A percentile compares a stretch with the other conserved stretches of the same genome.
These are phyloP conservation scores for Oryza punctata DNA, from an alignment of 176 grass and related monocot species.

Conservation along the genomic window DNA sequence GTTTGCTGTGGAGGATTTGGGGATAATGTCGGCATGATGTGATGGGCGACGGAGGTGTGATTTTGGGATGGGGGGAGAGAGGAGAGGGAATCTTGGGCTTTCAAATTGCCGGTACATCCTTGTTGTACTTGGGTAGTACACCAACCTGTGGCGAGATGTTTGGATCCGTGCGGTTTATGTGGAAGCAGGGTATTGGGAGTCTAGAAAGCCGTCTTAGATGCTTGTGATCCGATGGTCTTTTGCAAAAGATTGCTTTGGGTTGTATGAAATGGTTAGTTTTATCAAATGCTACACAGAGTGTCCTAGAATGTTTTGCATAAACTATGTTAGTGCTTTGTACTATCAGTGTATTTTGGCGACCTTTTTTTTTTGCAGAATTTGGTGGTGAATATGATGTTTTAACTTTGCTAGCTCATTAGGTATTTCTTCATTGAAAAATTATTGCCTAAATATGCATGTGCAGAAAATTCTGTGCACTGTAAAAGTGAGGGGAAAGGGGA, in stretches of 20 bases:
- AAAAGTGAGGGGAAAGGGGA: background rate
- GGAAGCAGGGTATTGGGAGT: slow-evolving; percentile 12
- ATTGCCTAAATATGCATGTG: background rate
- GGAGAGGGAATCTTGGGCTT: background rate
- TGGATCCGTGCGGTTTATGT: slow-evolving; percentile 29
- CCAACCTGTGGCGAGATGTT: background rate
- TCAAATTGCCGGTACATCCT: background rate
- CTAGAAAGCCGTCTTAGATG: slow-evolving; percentile 21
- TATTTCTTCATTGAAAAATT: background rate
- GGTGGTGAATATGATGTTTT: background rate
- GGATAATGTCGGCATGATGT: background rate
- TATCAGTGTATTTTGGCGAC: background rate
- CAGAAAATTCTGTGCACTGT: background rate
- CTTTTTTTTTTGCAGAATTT: background rate
- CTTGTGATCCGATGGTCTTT: slow-evolving; percentile 22
- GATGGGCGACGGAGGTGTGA: background rate
- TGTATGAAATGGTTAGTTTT: slow-evolving; percentile 21
- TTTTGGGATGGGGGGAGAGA: background rate
- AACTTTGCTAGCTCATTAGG: background rate
- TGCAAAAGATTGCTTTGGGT: background rate
- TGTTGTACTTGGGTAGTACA: slow-evolving; percentile 33
- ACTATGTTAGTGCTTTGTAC: background rate
- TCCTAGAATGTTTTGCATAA: background rate
- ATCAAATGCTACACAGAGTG: background rate
- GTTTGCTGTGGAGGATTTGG: background rate